Conservation (phyloP, 352 stramenopile genomes). For the Phytopythium mirpurense region DNA sequence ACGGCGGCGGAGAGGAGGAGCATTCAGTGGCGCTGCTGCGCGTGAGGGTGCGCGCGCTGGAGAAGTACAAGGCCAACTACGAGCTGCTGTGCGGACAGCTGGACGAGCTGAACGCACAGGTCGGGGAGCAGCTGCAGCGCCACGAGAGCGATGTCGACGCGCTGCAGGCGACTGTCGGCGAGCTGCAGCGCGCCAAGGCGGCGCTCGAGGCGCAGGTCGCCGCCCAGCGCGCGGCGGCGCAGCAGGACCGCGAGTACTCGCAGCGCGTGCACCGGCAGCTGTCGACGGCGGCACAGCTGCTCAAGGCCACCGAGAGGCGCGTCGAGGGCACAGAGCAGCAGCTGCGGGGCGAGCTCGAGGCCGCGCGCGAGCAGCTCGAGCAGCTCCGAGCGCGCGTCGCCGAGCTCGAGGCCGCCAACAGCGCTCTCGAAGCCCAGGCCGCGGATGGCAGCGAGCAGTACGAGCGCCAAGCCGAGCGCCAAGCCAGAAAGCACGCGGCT, state of each 20-base stretch:
- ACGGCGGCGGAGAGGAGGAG: background rate
- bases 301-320: conserved; percentile 50
- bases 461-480: background rate
- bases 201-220: conserved; percentile 23
- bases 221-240: conserved; percentile 11
- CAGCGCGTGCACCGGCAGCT: conserved; percentile 57
- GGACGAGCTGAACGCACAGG: conserved; percentile 60
- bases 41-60: conserved; percentile 42
- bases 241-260: conserved; percentile 53
- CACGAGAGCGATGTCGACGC: conserved; percentile 59
- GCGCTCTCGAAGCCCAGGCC: conserved; percentile 19
- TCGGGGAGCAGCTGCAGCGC: conserved; percentile 59
- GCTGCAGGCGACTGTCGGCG: conserved; percentile 31
- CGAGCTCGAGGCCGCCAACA: conserved; percentile 6
- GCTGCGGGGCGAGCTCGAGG: conserved; percentile 17
- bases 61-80: conserved; percentile 78
- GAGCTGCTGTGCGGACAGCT: conserved; percentile 66
- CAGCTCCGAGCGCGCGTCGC: conserved; percentile 4
- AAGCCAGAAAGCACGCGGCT: conserved; percentile 23
- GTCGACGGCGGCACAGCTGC: conserved; percentile 43
- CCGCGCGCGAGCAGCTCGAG: conserved; percentile 12
- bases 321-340: conserved; percentile 31
- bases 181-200: conserved; percentile 32
- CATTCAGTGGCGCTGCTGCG: conserved; percentile 20
- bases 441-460: conserved; percentile 1